Evolutionary conservation across 1,284 basidiomycete species (phyloP).

Genomic region (Baeospora myosura): DNA sequence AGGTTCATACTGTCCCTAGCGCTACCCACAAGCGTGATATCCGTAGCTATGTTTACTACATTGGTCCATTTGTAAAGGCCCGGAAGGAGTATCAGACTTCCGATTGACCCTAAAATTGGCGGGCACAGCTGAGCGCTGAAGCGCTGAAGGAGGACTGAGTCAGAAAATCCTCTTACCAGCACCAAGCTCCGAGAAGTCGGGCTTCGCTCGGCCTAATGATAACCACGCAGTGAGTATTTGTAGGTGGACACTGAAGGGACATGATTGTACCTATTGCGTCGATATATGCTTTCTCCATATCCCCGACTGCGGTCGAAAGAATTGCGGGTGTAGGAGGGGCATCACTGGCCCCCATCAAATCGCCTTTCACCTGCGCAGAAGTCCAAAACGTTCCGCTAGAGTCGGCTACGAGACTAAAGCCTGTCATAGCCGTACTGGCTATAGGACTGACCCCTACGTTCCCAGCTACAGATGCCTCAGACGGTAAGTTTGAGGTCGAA

Average conservation of each 20-base stretch:
- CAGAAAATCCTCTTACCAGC: constrained; percentile 4
- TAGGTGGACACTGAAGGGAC: too few species aligned
- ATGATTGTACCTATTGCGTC: constrained; percentile 6
- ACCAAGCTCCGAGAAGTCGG: constrained; percentile 8
- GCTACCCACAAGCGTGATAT: constrained; percentile 8
- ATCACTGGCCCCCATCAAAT: constrained; percentile 11
- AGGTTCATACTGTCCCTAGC: constrained; percentile 3
- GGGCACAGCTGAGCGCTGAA: neutral
- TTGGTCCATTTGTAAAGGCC: constrained; percentile 15
- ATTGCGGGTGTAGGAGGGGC: constrained; percentile 11
- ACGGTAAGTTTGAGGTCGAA: neutral
- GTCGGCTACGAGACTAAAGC: constrained; percentile 9
- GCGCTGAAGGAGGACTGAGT: neutral
- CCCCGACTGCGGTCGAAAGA: constrained; percentile 10
- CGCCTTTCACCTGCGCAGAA: constrained; percentile 13
- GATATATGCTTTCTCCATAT: constrained; percentile 13
- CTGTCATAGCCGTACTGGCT: constrained; percentile 8
- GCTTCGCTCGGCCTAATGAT: constrained; percentile 4
- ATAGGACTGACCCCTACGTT: constrained; percentile 13
- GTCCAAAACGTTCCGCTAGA: constrained; percentile 10
- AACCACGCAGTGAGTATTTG: too few species aligned
- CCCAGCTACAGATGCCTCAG: constrained; percentile 4
- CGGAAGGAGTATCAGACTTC: constrained; percentile 8
- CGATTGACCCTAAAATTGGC: constrained; percentile 2
- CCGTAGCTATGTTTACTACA: constrained; percentile 9